These are phyloP conservation scores for Colletotrichum siamense DNA, from an alignment of 2,329 filamentous ascomycete species.

Conservation along the genomic window DNA sequence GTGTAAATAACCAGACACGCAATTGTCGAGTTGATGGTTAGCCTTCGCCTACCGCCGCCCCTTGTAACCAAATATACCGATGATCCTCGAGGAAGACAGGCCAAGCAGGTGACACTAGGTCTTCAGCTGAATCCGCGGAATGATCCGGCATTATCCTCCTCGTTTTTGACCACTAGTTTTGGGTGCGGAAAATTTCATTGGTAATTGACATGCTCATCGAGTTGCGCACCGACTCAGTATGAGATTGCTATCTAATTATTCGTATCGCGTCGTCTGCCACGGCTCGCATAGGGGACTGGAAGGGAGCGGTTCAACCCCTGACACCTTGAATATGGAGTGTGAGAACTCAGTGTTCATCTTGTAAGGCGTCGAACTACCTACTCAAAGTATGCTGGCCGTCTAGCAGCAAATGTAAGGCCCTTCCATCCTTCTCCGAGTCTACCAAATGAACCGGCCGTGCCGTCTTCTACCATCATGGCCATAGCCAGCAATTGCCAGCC, in stretches of 20 bases:
- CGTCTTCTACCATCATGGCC: constrained; percentile 17
- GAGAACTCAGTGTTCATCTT: constrained; percentile 20
- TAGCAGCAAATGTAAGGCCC: constrained; percentile 19
- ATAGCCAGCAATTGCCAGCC: constrained; percentile 4
- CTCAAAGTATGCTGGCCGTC: constrained; percentile 20
- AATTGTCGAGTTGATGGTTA: neutral
- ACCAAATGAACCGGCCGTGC: constrained; percentile 18
- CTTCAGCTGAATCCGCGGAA: neutral
- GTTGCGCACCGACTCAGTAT: neutral
- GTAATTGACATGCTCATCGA: neutral
- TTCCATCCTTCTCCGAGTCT: constrained; percentile 16
- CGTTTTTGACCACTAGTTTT: no score
- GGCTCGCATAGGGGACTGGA: neutral
- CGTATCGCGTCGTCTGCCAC: neutral
- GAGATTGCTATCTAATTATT: constrained; percentile 16
- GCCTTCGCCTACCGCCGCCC: neutral
- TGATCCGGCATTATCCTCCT: neutral
- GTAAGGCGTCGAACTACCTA: constrained; percentile 21
- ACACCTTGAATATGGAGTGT: constrained; percentile 1
- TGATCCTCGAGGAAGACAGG: neutral
- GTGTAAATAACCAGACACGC: neutral
- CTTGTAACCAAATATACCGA: neutral
- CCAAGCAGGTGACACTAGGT: neutral
- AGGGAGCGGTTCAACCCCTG: neutral
- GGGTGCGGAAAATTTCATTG: neutral